These are phyloP conservation scores for Coemansia sp. DNA, from an alignment of 192 early-diverging fungal genomes.

Conservation along the genomic window DNA sequence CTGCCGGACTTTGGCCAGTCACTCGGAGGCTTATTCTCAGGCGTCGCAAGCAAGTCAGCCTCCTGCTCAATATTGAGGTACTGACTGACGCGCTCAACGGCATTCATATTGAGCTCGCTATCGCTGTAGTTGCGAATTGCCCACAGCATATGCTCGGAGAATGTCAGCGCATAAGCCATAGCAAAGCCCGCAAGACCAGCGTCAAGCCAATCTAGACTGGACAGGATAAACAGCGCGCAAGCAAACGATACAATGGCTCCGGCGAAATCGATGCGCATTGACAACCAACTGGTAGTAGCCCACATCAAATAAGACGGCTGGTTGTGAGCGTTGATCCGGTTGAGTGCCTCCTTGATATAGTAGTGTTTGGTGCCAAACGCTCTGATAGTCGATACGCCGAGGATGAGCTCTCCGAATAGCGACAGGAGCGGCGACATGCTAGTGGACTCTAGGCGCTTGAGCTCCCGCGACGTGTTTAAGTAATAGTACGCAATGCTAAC, in stretches of 20 bases:
- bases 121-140: constrained; percentile 71
- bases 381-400: constrained; percentile 78
- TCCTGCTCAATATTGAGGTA: constrained; percentile 83
- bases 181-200: constrained; percentile 85
- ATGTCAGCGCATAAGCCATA: constrained; percentile 81
- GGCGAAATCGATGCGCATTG: constrained; percentile 80
- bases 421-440: constrained; percentile 75
- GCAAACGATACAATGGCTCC: constrained; percentile 72
- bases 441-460: constrained; percentile 85
- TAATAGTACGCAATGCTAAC: constrained; percentile 69
- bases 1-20: constrained; percentile 70
- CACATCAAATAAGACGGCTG: constrained; percentile 82
- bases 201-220: constrained; percentile 59
- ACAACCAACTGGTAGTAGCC: constrained; percentile 84
- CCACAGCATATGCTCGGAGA: constrained; percentile 80
- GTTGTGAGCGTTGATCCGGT: constrained; percentile 74
- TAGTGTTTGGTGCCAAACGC: constrained; percentile 74
- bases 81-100: constrained; percentile 82
- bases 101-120: constrained; percentile 86
- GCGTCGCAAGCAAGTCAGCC: constrained; percentile 67
- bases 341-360: constrained; percentile 65
- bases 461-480: constrained; percentile 74
- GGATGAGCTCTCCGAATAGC: constrained; percentile 78
- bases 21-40: constrained; percentile 53
- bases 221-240: constrained; percentile 68